Conservation (phyloP, 805 yeast species). For the Candida qinlingensis region DNA sequence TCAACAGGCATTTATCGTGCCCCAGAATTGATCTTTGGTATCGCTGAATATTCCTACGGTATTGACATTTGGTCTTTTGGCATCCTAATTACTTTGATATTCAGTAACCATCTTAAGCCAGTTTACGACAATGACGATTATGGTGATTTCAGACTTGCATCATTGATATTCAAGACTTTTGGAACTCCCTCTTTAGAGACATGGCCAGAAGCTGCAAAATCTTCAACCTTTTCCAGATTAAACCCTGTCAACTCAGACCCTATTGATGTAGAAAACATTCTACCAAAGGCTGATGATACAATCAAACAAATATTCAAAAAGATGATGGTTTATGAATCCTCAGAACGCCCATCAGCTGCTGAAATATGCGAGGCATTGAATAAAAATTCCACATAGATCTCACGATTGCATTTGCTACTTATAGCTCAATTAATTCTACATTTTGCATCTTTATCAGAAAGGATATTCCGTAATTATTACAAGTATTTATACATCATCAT, state of each 20-base stretch:
- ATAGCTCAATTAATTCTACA: background rate
- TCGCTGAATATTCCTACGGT: slow-evolving; percentile 44
- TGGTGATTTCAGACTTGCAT: slow-evolving; percentile 57
- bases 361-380: background rate
- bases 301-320: slow-evolving; percentile 29
- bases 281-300: slow-evolving; percentile 31
- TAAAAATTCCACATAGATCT: too few species aligned
- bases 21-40: slow-evolving; percentile 66
- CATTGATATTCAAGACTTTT: slow-evolving; percentile 46
- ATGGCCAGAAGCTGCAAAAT: slow-evolving; percentile 40
- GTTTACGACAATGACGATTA: slow-evolving; percentile 34
- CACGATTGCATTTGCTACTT: background rate
- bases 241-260: slow-evolving; percentile 23
- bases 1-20: slow-evolving; percentile 66
- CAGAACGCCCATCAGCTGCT: slow-evolving; percentile 21
- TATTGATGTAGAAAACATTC: slow-evolving; percentile 19
- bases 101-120: slow-evolving; percentile 33
- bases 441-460: background rate
- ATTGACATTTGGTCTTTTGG: slow-evolving; percentile 76
- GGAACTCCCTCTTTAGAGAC: slow-evolving; percentile 53
- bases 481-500: background rate
- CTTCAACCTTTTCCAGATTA: slow-evolving; percentile 31
- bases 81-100: slow-evolving; percentile 50
- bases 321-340: slow-evolving; percentile 40
- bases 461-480: background rate